These are phyloP conservation scores for Candida michaelii DNA, from an alignment of 805 yeast species.

Conservation along the genomic window DNA sequence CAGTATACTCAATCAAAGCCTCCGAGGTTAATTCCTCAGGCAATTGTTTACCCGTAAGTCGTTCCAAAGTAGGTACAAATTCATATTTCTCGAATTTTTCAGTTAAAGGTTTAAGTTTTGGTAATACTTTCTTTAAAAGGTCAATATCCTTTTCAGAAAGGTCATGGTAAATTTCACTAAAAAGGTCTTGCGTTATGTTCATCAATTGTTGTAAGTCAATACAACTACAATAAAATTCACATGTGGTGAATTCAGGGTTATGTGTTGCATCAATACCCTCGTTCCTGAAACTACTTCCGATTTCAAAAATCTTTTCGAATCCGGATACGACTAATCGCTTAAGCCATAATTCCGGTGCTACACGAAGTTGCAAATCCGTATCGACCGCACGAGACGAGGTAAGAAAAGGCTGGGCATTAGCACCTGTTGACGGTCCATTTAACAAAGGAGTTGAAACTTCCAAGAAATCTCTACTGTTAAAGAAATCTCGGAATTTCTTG, in stretches of 20 bases:
- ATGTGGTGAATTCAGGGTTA: conserved; percentile 89
- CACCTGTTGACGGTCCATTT: conserved; percentile 77
- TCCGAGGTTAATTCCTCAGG: conserved; percentile 46
- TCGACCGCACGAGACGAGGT: conserved; percentile 41
- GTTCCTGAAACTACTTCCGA: conserved; percentile 83
- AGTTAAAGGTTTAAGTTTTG: conserved; percentile 17
- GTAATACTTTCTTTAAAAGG: conserved; percentile 10
- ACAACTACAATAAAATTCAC: conserved; percentile 84
- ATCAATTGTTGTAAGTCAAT: conserved; percentile 67
- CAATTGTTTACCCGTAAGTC: conserved; percentile 45
- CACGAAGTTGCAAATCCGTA: conserved; percentile 55
- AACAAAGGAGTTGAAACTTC: conserved; percentile 91
- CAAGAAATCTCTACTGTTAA: conserved; percentile 55
- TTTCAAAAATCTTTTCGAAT: conserved; percentile 80
- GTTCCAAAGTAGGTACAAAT: conserved; percentile 64
- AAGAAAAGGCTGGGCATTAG: conserved; percentile 84
- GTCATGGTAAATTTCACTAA: conserved; percentile 38
- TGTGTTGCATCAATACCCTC: conserved; percentile 93
- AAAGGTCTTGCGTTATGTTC: conserved; percentile 57
- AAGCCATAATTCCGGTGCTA: conserved; percentile 95
- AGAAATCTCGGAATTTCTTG: conserved; percentile 54
- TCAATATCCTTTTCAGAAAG: conserved; percentile 17
- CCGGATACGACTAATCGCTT: conserved; percentile 83
- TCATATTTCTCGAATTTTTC: conserved; percentile 45
- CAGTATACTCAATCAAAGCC: conserved; percentile 41